Percentiles rank a stretch among this genome's conserved stretches.
Conservation (phyloP, 2,329 filamentous ascomycete genomes). For the Aspergillus texensis region DNA sequence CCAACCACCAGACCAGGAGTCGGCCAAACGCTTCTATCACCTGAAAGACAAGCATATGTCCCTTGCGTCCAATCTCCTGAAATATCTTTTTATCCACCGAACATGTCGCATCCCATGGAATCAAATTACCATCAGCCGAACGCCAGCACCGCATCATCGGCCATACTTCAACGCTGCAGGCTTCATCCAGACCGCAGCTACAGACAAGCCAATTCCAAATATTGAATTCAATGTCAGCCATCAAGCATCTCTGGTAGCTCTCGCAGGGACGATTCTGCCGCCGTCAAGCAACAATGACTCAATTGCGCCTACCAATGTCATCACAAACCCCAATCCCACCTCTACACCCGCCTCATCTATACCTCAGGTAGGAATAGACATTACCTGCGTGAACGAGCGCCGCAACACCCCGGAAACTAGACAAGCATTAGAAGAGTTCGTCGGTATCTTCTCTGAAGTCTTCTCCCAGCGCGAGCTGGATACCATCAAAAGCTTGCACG, state of each 20-base stretch:
- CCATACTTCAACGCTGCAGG: constrained; percentile 57
- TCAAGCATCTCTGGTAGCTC: constrained; percentile 63
- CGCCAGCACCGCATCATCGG: constrained; percentile 49
- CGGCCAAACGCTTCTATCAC: constrained; percentile 54
- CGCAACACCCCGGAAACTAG: constrained; percentile 52
- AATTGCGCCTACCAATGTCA: neutral
- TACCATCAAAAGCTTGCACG: constrained; percentile 54
- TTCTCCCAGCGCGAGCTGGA: constrained; percentile 59
- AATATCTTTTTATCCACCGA: constrained; percentile 62
- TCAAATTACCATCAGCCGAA: constrained; percentile 56
- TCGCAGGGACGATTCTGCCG: constrained; percentile 54
- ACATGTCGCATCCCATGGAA: constrained; percentile 60
- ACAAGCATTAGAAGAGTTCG: constrained; percentile 58
- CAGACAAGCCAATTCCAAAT: constrained; percentile 17
- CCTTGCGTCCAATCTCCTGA: constrained; percentile 63
- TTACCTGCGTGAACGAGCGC: constrained; percentile 63
- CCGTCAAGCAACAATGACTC: constrained; percentile 5
- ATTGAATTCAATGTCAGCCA: constrained; percentile 69
- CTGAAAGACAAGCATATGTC: constrained; percentile 62
- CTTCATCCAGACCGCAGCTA: constrained; percentile 14
- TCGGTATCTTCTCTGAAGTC: constrained; percentile 62
- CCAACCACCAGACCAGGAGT: constrained; percentile 52
- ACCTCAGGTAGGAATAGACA: constrained; percentile 60
- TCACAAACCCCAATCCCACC: constrained; percentile 10
- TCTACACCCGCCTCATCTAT: constrained; percentile 13